Percentiles rank a stretch among this genome's conserved stretches.
These are phyloP conservation scores for Geum urbanum DNA, from an alignment of 306 rosid species.

Conservation along the genomic window DNA sequence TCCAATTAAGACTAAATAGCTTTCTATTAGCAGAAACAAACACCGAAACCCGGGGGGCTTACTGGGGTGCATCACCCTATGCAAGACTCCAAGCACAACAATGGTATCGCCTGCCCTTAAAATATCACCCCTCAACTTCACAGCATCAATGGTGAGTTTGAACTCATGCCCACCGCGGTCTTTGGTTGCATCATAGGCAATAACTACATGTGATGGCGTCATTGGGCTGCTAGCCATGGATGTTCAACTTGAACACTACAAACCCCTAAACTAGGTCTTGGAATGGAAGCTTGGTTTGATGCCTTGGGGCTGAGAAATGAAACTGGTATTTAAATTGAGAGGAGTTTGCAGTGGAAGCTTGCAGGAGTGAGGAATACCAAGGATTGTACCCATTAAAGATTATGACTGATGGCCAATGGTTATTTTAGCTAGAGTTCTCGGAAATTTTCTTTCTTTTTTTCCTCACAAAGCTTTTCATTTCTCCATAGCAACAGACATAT, in stretches of 20 bases:
- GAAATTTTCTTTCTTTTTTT: neutral
- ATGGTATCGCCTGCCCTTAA: constrained; percentile 47
- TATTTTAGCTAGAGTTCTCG: neutral
- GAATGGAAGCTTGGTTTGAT: constrained; percentile 10
- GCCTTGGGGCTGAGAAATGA: neutral
- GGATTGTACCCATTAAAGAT: neutral
- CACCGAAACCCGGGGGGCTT: constrained; percentile 18
- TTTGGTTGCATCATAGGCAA: constrained; percentile 68
- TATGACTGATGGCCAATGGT: constrained; percentile 10
- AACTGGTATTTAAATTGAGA: neutral
- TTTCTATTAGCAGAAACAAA: too few relatives aligned
- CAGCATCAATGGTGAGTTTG: constrained; percentile 26
- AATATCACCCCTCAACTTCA: constrained; percentile 32
- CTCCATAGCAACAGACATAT: neutral
- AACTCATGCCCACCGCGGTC: constrained; percentile 42
- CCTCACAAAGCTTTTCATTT: neutral
- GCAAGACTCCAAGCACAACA: constrained; percentile 57
- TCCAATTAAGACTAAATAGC: too few relatives aligned
- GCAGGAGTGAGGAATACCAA: too few relatives aligned
- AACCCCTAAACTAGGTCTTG: constrained; percentile 7
- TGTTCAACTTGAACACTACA: neutral
- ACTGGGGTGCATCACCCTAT: constrained; percentile 52
- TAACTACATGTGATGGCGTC: constrained; percentile 36
- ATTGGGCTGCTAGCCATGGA: constrained; percentile 35
- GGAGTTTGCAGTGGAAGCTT: too few relatives aligned